A percentile compares a stretch with the other conserved stretches of the same genome.
Conservation (phyloP, 495 filamentous ascomycete genomes). For the Oidiodendron maius region DNA sequence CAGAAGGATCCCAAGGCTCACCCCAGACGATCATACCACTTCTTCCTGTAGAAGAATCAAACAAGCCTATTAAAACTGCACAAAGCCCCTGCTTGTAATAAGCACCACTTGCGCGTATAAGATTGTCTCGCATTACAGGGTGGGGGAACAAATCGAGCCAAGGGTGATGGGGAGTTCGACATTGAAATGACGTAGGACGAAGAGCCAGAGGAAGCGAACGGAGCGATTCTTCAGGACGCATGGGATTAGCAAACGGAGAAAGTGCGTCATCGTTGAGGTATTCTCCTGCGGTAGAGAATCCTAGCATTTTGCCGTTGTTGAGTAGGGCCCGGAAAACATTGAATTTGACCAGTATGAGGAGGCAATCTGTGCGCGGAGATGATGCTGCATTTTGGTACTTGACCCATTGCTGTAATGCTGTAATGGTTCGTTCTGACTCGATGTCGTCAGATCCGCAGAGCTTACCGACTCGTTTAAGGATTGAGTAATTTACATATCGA, state of each 20-base stretch:
- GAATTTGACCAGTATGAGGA: constrained; percentile 16
- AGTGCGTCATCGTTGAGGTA: background rate
- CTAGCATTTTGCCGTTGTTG: constrained; percentile 4
- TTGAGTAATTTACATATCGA: background rate
- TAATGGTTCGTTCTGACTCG: background rate
- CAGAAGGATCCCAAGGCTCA: constrained; percentile 30
- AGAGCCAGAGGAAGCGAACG: constrained; percentile 3
- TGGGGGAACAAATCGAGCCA: constrained; percentile 23
- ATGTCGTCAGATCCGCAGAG: background rate
- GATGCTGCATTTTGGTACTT: background rate
- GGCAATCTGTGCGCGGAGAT: constrained; percentile 1
- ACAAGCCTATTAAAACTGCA: constrained; percentile 6
- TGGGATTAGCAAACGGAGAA: background rate
- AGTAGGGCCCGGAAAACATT: constrained; percentile 17
- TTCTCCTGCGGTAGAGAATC: background rate
- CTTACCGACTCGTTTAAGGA: background rate
- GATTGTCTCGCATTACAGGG: constrained; percentile 20
- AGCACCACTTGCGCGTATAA: constrained; percentile 9
- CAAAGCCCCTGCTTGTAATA: constrained; percentile 12
- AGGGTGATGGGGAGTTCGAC: constrained; percentile 14
- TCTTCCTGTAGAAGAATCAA: background rate
- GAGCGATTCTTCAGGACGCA: background rate
- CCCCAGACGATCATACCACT: constrained; percentile 36
- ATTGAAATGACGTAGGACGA: constrained; percentile 18
- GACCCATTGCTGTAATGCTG: constrained; percentile 11